Base-by-base conservation (phyloP, 495 filamentous ascomycete species). In the Cercophora sp. region DNA sequence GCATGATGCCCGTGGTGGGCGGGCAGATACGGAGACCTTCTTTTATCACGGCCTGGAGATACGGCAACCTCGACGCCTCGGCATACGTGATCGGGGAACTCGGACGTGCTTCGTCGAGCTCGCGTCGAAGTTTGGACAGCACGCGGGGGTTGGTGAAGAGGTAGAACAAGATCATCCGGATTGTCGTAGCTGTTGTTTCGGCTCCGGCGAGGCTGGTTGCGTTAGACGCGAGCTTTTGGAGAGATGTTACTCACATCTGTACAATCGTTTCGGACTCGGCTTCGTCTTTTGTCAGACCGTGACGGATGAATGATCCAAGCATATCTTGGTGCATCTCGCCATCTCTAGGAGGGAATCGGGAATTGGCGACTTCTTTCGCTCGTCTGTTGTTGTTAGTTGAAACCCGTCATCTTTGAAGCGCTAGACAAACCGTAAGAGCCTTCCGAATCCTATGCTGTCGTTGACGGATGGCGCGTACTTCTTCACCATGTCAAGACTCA, bases 21-120 rank as follows among this genome's bases (percentile, higher is more conserved):
- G 68, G 70, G 36, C 62, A 69, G 15, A 79, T 58, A 5, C 78
- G 70, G 56, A 77, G 64, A 2, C 65, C 66, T 54, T 78, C 74
- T 23, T 67, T 65, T 11, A 80, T 58, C 36, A 69, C 66, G 5
- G 73, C 74, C 51, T 72, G 61, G 27, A 75, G 67, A 61, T 75
- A 79, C 5, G 71, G 74, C 10, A 73, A 63, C 18, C 64, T 4
- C 1, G 42, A 13, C n/a, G 39, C 55, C 37, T 55, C 61, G 19
- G 70, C 71, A 50, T 76, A 66, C 42, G 62, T 62, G 42, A 60
- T 54, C 9, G 37, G 37, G 15, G 37, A 4, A 9, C 37, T 3
- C 15, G 19, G 4, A 2, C 15, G 37, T n/a, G 37, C 37, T 3
- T 5, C n/a, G 37, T 3, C n/a, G 4, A 41, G n/a, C 15, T 41